Base-by-base conservation (phyloP, 2,329 filamentous ascomycete genomes). In the Akanthomyces dipterigenus region DNA sequence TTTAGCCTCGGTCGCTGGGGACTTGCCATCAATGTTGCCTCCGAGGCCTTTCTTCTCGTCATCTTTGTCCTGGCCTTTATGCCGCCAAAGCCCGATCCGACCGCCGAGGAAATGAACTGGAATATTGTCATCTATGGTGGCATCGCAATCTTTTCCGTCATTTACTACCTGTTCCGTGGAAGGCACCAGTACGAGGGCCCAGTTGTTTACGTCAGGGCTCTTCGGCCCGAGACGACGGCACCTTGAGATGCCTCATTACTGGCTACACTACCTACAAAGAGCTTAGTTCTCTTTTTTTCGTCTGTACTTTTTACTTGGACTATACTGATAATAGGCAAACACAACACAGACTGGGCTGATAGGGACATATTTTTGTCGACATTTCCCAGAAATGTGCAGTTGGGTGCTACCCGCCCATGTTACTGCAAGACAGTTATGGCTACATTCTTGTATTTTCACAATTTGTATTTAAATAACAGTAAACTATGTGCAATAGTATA, bases 11-110 rank as follows among this genome's bases (percentile, higher is more conserved):
- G 80, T 3, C 64, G 67, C 8, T 74, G 65, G 54, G 79, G 80
- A 0, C 68, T 77, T 2, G 60, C 70, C 1, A 67, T 81, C 60
- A 81, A 82, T 60, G 51, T 70, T 6, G 77, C 73, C 61, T 76
- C 77, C 0, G 68, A 80, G 16, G 45, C 72, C 5, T 83, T 79
- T 65, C 72, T 79, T n/a, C 66, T 73, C 1, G 73, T 79, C 48
- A 72, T 78, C 4, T 75, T 80, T 60, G 72, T 82, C 62, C 80
- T 82, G 65, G 72, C 73, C 50, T 80, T 80, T 63, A 82, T 80
- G 68, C 81, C 81, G 0, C 66, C 70, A 0, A 61, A 65, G 3
- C 68, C 74, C 40, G 64, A 69, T 1, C 74, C 78, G 1, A 74
- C 70, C 2, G 66, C 72, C 1, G 65, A 65, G 16, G 75, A 72